A percentile compares a stretch with the other conserved stretches of the same genome.
Evolutionary conservation across 352 stramenopile genomes (phyloP).

Genomic region (Globisporangium cylindrosporum): DNA sequence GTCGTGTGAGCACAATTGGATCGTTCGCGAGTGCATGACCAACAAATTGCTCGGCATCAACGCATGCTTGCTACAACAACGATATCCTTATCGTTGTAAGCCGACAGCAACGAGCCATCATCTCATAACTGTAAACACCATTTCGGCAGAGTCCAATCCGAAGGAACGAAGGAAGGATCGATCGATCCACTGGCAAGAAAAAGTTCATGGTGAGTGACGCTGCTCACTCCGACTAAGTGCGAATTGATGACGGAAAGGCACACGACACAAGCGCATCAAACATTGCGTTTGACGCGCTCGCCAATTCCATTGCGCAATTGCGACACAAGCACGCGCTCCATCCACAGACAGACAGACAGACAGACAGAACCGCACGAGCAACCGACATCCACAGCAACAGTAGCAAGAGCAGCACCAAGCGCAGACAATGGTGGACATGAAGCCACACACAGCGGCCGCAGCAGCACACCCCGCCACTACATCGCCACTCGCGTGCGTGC

Average conservation of each 20-base stretch:
- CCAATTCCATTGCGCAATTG: conserved; percentile 3
- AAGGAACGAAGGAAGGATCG: background rate
- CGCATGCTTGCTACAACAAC: too few relatives aligned
- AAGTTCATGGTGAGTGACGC: background rate
- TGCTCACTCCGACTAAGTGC: conserved; percentile 4
- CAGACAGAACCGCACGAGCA: background rate
- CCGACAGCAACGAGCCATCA: background rate
- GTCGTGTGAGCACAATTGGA: too few relatives aligned
- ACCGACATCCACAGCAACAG: background rate
- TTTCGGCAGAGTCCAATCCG: background rate
- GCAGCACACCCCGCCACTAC: background rate
- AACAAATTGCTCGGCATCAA: background rate
- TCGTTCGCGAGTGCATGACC: background rate
- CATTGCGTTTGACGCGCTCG: background rate
- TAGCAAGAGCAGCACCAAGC: background rate
- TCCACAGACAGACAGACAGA: background rate
- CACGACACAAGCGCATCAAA: background rate
- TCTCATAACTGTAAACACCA: background rate
- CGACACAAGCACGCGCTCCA: background rate
- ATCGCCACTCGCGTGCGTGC: conserved; percentile 17
- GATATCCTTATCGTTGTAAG: too few relatives aligned
- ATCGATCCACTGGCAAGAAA: background rate
- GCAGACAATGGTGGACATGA: background rate
- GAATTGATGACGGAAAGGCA: background rate
- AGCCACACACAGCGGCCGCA: background rate